A percentile compares a stretch with the other conserved stretches of the same genome.
Evolutionary conservation across 31 red algal species (phyloP).

Genomic region (Bonnemaisonia californica): DNA sequence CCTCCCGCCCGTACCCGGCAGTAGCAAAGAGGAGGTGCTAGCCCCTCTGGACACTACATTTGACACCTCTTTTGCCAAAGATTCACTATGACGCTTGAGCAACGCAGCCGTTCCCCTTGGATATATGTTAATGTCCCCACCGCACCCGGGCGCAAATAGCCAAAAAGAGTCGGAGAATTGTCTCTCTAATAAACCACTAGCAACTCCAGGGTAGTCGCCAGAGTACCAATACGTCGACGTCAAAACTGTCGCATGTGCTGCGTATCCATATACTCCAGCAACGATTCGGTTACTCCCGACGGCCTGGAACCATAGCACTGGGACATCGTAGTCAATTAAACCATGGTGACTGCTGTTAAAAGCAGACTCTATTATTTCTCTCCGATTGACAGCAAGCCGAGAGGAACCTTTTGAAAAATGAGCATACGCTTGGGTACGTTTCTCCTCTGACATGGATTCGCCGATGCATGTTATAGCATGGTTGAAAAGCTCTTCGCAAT

Average conservation of each 20-base stretch:
- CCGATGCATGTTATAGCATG: not conserved
- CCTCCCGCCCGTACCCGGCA: not conserved
- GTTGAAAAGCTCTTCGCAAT: conserved; percentile 2
- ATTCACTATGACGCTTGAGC: conserved; percentile 17
- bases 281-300: conserved; percentile 20
- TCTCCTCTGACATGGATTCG: not conserved
- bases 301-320: conserved; percentile 45
- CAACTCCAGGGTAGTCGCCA: conserved; percentile 56
- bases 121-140: conserved; percentile 72
- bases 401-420: not conserved
- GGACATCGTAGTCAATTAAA: conserved; percentile 46
- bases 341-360: conserved; percentile 34
- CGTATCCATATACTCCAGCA: conserved; percentile 56
- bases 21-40: not conserved
- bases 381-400: conserved; percentile 49
- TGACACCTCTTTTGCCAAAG: conserved; percentile 19
- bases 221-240: conserved; percentile 51
- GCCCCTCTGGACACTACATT: not conserved
- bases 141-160: conserved; percentile 60
- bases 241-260: conserved; percentile 75
- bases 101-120: conserved; percentile 41
- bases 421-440: not conserved
- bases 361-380: conserved; percentile 34
- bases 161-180: conserved; percentile 10
- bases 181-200: conserved; percentile 31